Base-by-base conservation (phyloP, 306 rosid genomes). In the Echinosophora koreensis region DNA sequence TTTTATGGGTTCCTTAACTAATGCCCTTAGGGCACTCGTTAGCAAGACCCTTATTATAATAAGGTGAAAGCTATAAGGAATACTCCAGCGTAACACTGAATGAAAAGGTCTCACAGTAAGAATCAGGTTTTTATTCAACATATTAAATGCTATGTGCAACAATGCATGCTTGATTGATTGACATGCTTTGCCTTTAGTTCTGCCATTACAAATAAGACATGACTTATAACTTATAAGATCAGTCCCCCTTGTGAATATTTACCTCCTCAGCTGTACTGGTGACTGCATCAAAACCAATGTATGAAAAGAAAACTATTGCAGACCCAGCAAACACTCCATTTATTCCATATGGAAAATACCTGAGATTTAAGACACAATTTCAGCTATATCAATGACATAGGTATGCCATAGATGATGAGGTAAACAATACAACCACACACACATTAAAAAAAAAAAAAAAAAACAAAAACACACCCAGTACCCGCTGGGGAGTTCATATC, bases 231-330 rank as follows among this genome's bases (percentile, higher is more conserved):
- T 57, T 30, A 59, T 70, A 71, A 15, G 55, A 54, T 35, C 30
- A 63, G 70, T 71, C 59, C 67, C 27, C 55, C 61, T 34, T 3
- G 64, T 50, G 59, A 86, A 73, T 77, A 44, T 55, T 62, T 82
- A 88, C 93, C 96, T 88, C 96, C 86, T 90, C 91, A n/a, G 91
- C 96, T 34, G 93, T 88, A 81, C 90, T 85, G 62, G 80, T 79
- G 15, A 90, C 91, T 55, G 96, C 76, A 83, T 90, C 96, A 52
- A 90, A 90, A 68, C 96, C 96, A 41, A 88, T 90, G 78, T 87
- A 88, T 50, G 93, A 87, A 84, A 90, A 90, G 91, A 90, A 90
- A 83, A 90, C 87, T 55, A 87, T 81, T n/a, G 88, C 85, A 57
- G 91, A 86, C 66, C 96, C 93, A 74, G 91, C 39, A 71, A 90